These are phyloP conservation scores for Plantago rigida DNA, from an alignment of 305 asterid genomes.

Conservation along the genomic window DNA sequence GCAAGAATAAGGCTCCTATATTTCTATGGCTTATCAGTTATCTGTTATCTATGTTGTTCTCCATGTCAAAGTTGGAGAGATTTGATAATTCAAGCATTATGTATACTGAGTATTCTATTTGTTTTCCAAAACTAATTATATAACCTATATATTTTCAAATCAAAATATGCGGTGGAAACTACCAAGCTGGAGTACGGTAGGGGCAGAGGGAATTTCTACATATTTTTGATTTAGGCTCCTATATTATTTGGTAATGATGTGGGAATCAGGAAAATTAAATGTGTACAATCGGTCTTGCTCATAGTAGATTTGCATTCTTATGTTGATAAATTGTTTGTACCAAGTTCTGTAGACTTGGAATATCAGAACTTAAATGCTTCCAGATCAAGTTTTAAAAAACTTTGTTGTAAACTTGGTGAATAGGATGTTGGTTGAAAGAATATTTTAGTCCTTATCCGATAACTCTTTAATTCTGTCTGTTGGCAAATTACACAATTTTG, in stretches of 20 bases:
- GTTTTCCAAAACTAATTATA: no score
- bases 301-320: neutral
- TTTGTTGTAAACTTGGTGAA: constrained; percentile 11
- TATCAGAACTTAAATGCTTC: neutral
- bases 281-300: neutral
- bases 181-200: no score
- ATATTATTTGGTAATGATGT: neutral
- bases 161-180: no score
- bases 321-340: neutral
- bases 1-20: neutral
- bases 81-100: constrained; percentile 14
- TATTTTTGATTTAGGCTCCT: neutral
- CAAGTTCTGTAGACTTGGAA: neutral
- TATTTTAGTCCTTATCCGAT: constrained; percentile 4
- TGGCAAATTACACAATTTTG: constrained; percentile 18
- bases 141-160: no score
- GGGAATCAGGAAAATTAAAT: neutral
- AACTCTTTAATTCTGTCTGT: neutral
- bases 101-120: neutral
- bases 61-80: constrained; percentile 16
- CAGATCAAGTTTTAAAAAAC: neutral
- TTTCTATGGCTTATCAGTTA: neutral
- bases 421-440: constrained; percentile 13
- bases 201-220: no score
- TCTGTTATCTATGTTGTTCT: constrained; percentile 13